These are phyloP conservation scores for Arabidopsis lyrata DNA, from an alignment of 441 rosid genomes.

Conservation along the genomic window DNA sequence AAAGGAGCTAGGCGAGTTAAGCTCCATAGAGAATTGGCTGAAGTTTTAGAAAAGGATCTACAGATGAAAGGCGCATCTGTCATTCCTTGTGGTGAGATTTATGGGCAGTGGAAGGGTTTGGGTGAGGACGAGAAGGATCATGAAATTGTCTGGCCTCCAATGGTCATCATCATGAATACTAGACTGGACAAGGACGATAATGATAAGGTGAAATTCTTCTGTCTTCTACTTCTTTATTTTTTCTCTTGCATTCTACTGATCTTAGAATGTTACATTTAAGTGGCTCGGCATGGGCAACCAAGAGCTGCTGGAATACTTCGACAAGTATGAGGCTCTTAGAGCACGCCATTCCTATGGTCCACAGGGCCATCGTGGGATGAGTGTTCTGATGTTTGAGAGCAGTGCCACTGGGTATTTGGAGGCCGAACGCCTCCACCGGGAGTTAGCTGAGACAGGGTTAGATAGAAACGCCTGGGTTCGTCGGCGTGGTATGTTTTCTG, in stretches of 20 bases:
- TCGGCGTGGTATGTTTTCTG: constrained; percentile 44
- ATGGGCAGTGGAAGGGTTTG: constrained; percentile 72
- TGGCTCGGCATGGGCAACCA: constrained; percentile 84
- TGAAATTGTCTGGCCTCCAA: constrained; percentile 78
- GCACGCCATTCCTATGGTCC: constrained; percentile 84
- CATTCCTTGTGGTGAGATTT: constrained; percentile 56
- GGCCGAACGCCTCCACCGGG: constrained; percentile 68
- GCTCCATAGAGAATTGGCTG: constrained; percentile 70
- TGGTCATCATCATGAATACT: constrained; percentile 74
- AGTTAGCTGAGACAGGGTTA: constrained; percentile 59
- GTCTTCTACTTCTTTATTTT: background rate
- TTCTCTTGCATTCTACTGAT: constrained; percentile 3
- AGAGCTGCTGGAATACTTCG: constrained; percentile 64
- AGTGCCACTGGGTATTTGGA: constrained; percentile 62
- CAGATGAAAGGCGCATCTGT: constrained; percentile 59
- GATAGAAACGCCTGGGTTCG: constrained; percentile 61
- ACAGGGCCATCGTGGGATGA: constrained; percentile 77
- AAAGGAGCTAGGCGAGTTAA: constrained; percentile 63
- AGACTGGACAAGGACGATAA: constrained; percentile 62
- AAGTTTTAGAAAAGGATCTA: constrained; percentile 61
- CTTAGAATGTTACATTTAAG: constrained; percentile 43
- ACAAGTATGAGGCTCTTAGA: constrained; percentile 53
- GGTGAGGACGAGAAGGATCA: constrained; percentile 57
- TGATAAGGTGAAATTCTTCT: constrained; percentile 55
- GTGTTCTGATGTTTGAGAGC: constrained; percentile 66